A percentile compares a stretch with the other conserved stretches of the same genome.
phyloP scores from a whole-genome alignment of 768 basidiomycete genomes.

The Trametes cingulata region DNA sequence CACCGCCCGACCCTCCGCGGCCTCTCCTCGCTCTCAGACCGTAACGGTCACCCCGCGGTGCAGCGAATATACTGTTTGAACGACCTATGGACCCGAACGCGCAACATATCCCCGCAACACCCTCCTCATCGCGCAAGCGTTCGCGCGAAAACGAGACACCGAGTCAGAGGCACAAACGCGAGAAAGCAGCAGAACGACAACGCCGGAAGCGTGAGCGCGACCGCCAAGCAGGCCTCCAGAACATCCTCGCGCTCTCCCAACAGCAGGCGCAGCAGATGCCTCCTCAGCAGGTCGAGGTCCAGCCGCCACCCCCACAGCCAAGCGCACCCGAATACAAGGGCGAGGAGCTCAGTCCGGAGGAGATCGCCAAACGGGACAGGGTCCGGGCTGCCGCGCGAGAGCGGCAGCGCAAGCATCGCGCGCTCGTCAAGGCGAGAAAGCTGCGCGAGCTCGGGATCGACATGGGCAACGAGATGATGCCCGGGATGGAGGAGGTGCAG shows the following conservation, averaged over 20 bases:
- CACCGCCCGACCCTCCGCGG: slow-evolving; percentile 22
- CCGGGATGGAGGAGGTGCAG: slow-evolving; percentile 65
- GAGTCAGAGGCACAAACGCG: slow-evolving; percentile 72
- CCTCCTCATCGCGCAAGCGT: slow-evolving; percentile 48
- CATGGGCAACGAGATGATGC: slow-evolving; percentile 73
- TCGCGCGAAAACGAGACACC: slow-evolving; percentile 74
- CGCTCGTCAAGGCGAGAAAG: slow-evolving; percentile 75
- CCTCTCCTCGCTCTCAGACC: slow-evolving; percentile 8
- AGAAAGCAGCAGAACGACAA: slow-evolving; percentile 86
- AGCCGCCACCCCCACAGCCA: slow-evolving; percentile 17
- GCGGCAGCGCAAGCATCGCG: slow-evolving; percentile 80
- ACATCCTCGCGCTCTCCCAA: slow-evolving; percentile 28
- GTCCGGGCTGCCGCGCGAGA: slow-evolving; percentile 78
- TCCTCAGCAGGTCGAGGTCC: slow-evolving; percentile 22
- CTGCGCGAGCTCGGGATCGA: slow-evolving; percentile 82
- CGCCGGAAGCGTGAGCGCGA: slow-evolving; percentile 79
- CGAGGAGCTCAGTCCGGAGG: slow-evolving; percentile 50
- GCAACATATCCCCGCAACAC: slow-evolving; percentile 23
- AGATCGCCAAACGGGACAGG: slow-evolving; percentile 64
- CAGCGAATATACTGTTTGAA: slow-evolving; percentile 23
- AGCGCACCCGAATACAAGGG: slow-evolving; percentile 21
- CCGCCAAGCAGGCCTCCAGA: slow-evolving; percentile 39
- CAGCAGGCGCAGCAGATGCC: slow-evolving; percentile 28
- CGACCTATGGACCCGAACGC: slow-evolving; percentile 25
- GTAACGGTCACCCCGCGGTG: slow-evolving; percentile 20